Evolutionary conservation across 768 basidiomycete genomes (phyloP), one percentile per base, ranked within the genome.

Genomic region (Agaricus bisporus): DNA sequence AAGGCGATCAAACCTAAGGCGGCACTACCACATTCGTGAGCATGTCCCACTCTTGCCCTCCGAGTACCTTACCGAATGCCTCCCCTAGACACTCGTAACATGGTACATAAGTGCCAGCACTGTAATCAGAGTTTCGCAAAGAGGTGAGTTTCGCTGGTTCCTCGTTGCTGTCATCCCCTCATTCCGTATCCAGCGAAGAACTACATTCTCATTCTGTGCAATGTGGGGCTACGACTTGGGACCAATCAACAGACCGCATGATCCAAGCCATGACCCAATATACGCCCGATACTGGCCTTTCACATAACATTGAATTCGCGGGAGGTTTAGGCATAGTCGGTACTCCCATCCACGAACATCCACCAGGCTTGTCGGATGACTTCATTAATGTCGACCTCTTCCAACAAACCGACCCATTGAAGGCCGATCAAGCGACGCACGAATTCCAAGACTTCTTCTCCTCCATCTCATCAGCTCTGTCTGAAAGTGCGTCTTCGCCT

Each of bases 1-100:
- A 10, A 62, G 69, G 48, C 58, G 69, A 53, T 70, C 69, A 20
- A 70, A 70, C 57, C 61, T 70, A 39, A 62, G 68, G 45, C 59
- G 68, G 43, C 69, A 70, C 54, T 70, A 64, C 51, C 64, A 68
- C 47, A 69, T 70, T 52, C 68, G 69, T 70, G 59, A 59, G 67
- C 58, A 36, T 44, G 39, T 44, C 44, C 35, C 32, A 10, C 41
- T 55, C 15, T 32, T 11, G 46, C 41, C 28, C 39, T 39, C 46
- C 50, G 56, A 49, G 49, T 53, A 50, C 53, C 37, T 44, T 57
- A 15, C 50, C 47, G 32, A 38, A 49, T 44, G 32, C 44, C 43
- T 37, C 25, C 41, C 32, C n/a, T 48, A 67, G 66, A 67, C 51
- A 65, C 60, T 46, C 59, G 66, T 56, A 64, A 58, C 52, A 56